Evolutionary conservation across 208 protist genomes (phyloP), one percentile per base, ranked within the genome.

Genomic region (Strigomonas galati): DNA sequence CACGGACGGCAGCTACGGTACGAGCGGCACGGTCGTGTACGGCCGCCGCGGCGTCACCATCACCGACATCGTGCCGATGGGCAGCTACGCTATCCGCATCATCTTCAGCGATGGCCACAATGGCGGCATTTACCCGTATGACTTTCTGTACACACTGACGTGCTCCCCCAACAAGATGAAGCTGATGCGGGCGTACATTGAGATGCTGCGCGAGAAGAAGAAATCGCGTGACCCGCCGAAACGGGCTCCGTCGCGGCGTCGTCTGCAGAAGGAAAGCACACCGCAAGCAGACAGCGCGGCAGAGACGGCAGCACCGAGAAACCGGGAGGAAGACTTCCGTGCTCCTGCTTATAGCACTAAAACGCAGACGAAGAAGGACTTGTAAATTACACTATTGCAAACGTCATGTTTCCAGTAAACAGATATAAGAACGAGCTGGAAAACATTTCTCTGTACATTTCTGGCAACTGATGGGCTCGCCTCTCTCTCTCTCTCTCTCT

Each of bases 51-150:
- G 87, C 27, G 61, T 97, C 31, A 84, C 81, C n/a, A 88, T 97
- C 28, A 74, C 51, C 0, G 75, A 93, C 30, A 71, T 95, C 21
- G 67, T 83, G 31, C 89, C 85, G 5, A 74, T 95, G 35, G 91
- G 91, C 14, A 89, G 81, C 69, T 97, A 97, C 71, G 91, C 87
- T 0, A 62, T 97, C 51, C 86, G 86, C 49, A 84, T 97, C 51
- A 71, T 83, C 52, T 97, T 95, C 65, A 91, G 84, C 0, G 91
- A 97, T 68, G 79, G 74, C 23, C 91, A 97, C 74, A 71, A 53
- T 0, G 86, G 85, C 43, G 91, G 91, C 37, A 88, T 97, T 52
- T 97, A 91, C 78, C 74, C 75, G 21, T 97, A 92, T 63, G 85
- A 90, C 49, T 94, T 92, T 67, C 64, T 96, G 0, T 89, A 91